Conservation (phyloP, 176 grass and related monocot species). For the Lolium multiflorum region DNA sequence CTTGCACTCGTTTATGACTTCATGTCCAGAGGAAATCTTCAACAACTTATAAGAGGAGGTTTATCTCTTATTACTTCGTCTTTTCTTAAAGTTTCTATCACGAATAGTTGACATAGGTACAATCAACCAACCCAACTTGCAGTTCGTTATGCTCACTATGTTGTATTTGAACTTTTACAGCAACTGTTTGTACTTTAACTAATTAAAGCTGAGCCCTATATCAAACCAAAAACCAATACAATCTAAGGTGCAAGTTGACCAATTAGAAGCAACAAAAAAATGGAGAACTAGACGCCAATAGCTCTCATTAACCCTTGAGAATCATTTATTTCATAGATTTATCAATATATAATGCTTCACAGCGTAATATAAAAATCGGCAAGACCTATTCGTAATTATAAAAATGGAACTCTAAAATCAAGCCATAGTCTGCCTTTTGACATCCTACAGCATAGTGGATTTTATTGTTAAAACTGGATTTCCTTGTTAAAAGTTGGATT, state of each 20-base stretch:
- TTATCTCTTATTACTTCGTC: background rate
- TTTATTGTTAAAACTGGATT: background rate
- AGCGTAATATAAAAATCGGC: background rate
- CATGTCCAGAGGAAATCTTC: slow-evolving; percentile 58
- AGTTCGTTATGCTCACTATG: background rate
- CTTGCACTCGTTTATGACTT: slow-evolving; percentile 50
- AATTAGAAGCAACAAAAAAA: background rate
- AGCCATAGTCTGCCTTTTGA: background rate
- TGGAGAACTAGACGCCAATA: background rate
- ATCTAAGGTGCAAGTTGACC: background rate
- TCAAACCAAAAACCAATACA: background rate
- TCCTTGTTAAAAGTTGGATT: background rate
- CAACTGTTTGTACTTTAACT: background rate
- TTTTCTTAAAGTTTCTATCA: background rate
- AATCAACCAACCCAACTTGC: too few species aligned
- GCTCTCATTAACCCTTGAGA: background rate
- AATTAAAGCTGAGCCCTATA: background rate
- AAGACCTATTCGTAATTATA: background rate
- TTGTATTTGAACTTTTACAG: background rate
- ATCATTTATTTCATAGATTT: background rate
- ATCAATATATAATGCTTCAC: background rate
- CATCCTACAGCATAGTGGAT: background rate
- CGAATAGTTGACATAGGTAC: background rate
- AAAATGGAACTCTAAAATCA: background rate
- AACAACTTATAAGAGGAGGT: slow-evolving; percentile 48